Percentiles rank a stretch among this genome's conserved stretches.
phyloP scores from a whole-genome alignment of 306 rosid genomes.

The Parietaria judaica region DNA sequence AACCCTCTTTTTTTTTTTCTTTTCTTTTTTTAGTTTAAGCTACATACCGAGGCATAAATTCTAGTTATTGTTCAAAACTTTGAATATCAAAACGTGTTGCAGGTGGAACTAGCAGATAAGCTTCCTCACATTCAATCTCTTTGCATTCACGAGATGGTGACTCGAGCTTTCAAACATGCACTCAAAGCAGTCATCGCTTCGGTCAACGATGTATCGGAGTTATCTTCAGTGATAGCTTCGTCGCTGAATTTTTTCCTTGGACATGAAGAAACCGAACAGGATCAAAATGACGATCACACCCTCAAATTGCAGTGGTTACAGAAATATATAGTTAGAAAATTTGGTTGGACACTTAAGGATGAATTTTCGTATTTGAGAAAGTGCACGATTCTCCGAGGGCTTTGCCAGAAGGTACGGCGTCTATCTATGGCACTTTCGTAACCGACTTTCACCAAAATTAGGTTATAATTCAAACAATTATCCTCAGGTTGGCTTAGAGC shows the following conservation, averaged over 20 bases:
- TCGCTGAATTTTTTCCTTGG: conserved; percentile 72
- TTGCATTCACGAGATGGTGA: conserved; percentile 94
- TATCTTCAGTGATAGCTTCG: conserved; percentile 57
- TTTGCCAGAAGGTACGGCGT: conserved; percentile 68
- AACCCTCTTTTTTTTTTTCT: no score
- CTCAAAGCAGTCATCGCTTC: conserved; percentile 68
- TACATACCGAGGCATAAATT: neutral
- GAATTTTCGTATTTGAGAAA: conserved; percentile 79
- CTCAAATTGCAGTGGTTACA: conserved; percentile 65
- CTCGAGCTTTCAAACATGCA: conserved; percentile 87
- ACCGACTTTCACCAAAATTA: neutral
- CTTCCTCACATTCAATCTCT: conserved; percentile 97
- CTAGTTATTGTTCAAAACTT: conserved; percentile 9
- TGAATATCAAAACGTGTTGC: conserved; percentile 26
- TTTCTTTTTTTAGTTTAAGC: no score
- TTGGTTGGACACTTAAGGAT: conserved; percentile 65
- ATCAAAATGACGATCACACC: conserved; percentile 32
- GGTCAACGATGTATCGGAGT: conserved; percentile 39
- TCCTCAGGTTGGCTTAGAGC: conserved; percentile 76
- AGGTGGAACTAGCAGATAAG: conserved; percentile 83
- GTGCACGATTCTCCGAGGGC: conserved; percentile 75
- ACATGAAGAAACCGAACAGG: conserved; percentile 37
- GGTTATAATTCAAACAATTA: neutral
- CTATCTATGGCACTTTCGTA: neutral
- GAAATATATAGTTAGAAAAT: conserved; percentile 45